Evolutionary conservation across 2,329 filamentous ascomycete genomes (phyloP).

Genomic region (Berkeleyomyces basicola): DNA sequence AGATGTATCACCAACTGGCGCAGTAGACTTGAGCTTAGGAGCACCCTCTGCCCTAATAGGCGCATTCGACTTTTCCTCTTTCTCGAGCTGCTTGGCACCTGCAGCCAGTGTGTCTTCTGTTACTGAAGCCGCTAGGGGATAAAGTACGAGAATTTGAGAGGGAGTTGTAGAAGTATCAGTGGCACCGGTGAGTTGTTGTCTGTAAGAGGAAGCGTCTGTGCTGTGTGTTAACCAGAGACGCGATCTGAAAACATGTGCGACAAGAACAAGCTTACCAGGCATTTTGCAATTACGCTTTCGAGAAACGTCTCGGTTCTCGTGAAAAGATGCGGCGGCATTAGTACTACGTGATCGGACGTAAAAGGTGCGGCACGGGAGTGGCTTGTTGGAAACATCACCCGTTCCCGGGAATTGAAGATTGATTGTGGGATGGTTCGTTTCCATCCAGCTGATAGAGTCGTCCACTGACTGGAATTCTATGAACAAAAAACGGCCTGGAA

Average conservation of each 20-base stretch:
- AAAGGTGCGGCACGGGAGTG: conserved; percentile 24
- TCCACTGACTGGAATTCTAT: conserved; percentile 26
- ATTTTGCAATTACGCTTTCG: not conserved
- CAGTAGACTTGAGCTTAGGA: conserved; percentile 42
- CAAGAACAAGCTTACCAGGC: not conserved
- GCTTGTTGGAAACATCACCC: conserved; percentile 25
- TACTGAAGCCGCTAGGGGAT: conserved; percentile 52
- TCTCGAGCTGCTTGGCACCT: conserved; percentile 56
- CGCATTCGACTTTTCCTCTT: conserved; percentile 28
- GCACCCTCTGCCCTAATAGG: conserved; percentile 22
- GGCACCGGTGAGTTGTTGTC: conserved; percentile 26
- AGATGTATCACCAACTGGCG: conserved; percentile 35
- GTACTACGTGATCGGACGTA: conserved; percentile 24
- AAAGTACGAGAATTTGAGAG: conserved; percentile 62
- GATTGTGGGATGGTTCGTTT: conserved; percentile 27
- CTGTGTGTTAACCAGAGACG: not conserved
- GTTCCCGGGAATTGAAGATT: conserved; percentile 22
- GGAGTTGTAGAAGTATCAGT: conserved; percentile 37
- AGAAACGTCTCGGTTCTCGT: not conserved
- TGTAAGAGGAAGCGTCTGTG: not conserved
- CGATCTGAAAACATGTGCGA: not conserved
- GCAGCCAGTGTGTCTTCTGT: conserved; percentile 57
- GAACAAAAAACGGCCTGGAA: conserved; percentile 25
- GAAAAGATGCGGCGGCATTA: not conserved
- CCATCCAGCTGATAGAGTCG: conserved; percentile 26